These are phyloP conservation scores for Suillus weaverae DNA, from an alignment of 768 basidiomycete species.

Conservation along the genomic window DNA sequence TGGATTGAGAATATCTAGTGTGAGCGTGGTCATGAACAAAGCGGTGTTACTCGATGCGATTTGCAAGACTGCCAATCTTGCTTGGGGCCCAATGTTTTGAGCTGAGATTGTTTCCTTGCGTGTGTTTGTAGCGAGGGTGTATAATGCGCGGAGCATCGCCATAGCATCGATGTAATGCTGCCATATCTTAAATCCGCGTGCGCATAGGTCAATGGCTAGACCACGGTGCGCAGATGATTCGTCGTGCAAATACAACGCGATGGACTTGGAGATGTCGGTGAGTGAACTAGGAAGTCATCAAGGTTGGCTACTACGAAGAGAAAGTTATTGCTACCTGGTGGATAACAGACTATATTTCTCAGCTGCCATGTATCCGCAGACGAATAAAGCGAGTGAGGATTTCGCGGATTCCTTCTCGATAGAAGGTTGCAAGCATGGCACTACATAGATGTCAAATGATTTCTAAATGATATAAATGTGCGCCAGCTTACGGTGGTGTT, in stretches of 20 bases:
- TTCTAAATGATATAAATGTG: background rate
- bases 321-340: constrained; percentile 49
- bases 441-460: constrained; percentile 35
- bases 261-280: constrained; percentile 82
- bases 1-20: constrained; percentile 84
- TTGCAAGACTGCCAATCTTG: constrained; percentile 79
- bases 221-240: constrained; percentile 63
- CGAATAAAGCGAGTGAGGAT: constrained; percentile 70
- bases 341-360: constrained; percentile 79
- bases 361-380: constrained; percentile 81
- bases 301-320: background rate
- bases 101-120: constrained; percentile 68
- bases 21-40: constrained; percentile 92
- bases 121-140: constrained; percentile 71
- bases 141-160: constrained; percentile 82
- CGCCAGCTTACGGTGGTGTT: constrained; percentile 53
- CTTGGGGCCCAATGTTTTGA: constrained; percentile 74
- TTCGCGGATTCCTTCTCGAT: constrained; percentile 56
- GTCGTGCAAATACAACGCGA: constrained; percentile 75
- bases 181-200: constrained; percentile 92
- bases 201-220: constrained; percentile 86
- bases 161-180: constrained; percentile 91
- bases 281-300: constrained; percentile 53
- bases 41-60: constrained; percentile 83
- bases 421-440: constrained; percentile 61